Evolutionary conservation across 2,329 filamentous ascomycete species (phyloP), one percentile per base, ranked within the genome.

Genomic region (Phyllachora maydis): DNA sequence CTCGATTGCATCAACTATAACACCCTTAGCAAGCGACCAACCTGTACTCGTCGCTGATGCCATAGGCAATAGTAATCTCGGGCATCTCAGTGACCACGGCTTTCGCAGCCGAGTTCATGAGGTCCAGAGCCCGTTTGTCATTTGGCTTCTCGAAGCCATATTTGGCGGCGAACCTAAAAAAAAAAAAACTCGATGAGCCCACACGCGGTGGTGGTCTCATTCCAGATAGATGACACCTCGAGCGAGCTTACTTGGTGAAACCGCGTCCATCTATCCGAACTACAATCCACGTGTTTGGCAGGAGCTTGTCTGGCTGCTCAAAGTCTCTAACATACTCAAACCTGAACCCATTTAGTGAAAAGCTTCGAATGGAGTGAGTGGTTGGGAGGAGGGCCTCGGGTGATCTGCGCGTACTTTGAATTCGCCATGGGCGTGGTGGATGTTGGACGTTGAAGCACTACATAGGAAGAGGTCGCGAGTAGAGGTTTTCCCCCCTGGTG

Each of bases 221-320:
- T 7, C 18, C 18, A 28, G 14, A 30, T 18, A n/a, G n/a, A n/a
- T n/a, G n/a, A n/a, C n/a, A n/a, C n/a, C n/a, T n/a, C 16, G 11
- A n/a, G n/a, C 11, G 7, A 7, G 41, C 47, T 42, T 54, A 90
- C 81, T 91, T 93, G 39, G 83, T 88, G 49, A 98, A 98, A 11
- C 82, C 83, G 32, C 85, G 65, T 13, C 88, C 88, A 49, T 98
- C 88, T 39, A 98, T 72, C 29, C 88, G 72, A 26, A 98, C 71
- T 11, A 95, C 81, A 27, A 95, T 75, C 82, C 83, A 98, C 14
- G 85, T 95, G 42, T 90, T 91, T 25, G 73, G 79, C 12, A 95
- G 60, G 19, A 98, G 54, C 22, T 51, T 50, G 41, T 93, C 82
- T 5, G 70, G 54, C 40, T 76, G 76, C 57, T 98, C 88, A 41